phyloP scores from a whole-genome alignment of 2,329 filamentous ascomycete genomes.

The Hymenoscyphus linearis region DNA sequence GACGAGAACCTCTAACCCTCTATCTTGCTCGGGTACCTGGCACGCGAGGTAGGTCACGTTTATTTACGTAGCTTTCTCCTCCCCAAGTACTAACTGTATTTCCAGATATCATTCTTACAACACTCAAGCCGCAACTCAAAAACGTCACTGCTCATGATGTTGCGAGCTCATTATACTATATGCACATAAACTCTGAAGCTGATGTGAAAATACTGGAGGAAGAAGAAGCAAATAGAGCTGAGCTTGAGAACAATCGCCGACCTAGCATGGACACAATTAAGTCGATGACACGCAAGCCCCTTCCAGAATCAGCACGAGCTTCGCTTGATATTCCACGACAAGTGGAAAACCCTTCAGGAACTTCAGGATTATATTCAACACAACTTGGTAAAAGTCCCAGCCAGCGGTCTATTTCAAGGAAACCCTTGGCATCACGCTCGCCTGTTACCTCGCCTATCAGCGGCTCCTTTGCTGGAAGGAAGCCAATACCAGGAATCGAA shows the following conservation, averaged over 20 bases:
- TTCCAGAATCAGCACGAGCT: conserved; percentile 25
- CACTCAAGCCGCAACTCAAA: conserved; percentile 81
- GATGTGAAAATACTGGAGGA: conserved; percentile 41
- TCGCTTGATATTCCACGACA: conserved; percentile 20
- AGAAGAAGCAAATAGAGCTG: conserved; percentile 12
- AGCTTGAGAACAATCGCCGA: conserved; percentile 6
- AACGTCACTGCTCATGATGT: conserved; percentile 87
- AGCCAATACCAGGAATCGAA: conserved; percentile 12
- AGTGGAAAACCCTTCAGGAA: background rate
- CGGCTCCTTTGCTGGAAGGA: conserved; percentile 13
- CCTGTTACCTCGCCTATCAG: conserved; percentile 3
- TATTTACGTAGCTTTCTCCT: background rate
- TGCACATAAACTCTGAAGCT: conserved; percentile 68
- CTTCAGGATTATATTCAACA: background rate
- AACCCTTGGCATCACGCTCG: conserved; percentile 20
- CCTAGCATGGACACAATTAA: conserved; percentile 12
- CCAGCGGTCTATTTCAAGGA: conserved; percentile 4
- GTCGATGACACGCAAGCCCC: conserved; percentile 29
- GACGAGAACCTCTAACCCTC: conserved; percentile 67
- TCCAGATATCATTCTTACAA: conserved; percentile 84
- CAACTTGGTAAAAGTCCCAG: background rate
- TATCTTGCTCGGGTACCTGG: conserved; percentile 94
- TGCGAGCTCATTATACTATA: conserved; percentile 81
- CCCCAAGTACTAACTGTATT: conserved; percentile 10
- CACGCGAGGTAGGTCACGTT: conserved; percentile 61